Percentiles rank a stretch among this genome's conserved stretches.
Conservation (phyloP, 768 basidiomycete species). For the Mycena vitilis region DNA sequence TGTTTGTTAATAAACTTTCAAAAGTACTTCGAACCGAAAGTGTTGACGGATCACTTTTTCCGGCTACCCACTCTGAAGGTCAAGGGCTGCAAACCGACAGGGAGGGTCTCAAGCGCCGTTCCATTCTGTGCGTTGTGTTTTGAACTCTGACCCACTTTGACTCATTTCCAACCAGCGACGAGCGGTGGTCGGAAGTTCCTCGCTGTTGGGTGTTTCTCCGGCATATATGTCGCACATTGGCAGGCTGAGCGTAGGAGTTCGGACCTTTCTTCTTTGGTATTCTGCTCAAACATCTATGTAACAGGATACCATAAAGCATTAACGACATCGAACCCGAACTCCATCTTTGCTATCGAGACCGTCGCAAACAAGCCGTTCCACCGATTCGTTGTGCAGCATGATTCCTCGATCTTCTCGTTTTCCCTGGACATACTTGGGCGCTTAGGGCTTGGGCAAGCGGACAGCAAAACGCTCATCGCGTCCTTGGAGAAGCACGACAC, state of each 20-base stretch:
- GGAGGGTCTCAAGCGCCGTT: constrained; percentile 68
- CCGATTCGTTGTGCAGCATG: constrained; percentile 75
- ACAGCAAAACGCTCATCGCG: constrained; percentile 60
- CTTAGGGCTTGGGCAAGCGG: constrained; percentile 62
- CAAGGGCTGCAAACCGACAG: constrained; percentile 55
- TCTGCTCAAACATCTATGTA: constrained; percentile 1
- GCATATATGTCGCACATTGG: constrained; percentile 72
- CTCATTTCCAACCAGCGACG: constrained; percentile 48
- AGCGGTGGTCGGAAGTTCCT: constrained; percentile 66
- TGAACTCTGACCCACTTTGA: constrained; percentile 7
- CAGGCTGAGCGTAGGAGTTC: constrained; percentile 63
- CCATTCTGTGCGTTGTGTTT: constrained; percentile 63
- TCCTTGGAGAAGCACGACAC: constrained; percentile 73
- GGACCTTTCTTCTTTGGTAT: constrained; percentile 12
- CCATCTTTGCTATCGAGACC: constrained; percentile 67
- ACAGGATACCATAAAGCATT: constrained; percentile 72
- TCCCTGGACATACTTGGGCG: constrained; percentile 78
- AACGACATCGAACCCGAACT: constrained; percentile 58
- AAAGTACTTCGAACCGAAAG: constrained; percentile 76
- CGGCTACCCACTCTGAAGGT: constrained; percentile 55
- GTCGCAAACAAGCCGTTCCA: constrained; percentile 60
- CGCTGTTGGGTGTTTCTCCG: constrained; percentile 73
- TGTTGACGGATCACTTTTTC: constrained; percentile 73
- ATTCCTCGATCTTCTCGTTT: constrained; percentile 69
- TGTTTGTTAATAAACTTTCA: not conserved